phyloP scores from a whole-genome alignment of 495 filamentous ascomycete species.

The Aspergillus asperescens region DNA sequence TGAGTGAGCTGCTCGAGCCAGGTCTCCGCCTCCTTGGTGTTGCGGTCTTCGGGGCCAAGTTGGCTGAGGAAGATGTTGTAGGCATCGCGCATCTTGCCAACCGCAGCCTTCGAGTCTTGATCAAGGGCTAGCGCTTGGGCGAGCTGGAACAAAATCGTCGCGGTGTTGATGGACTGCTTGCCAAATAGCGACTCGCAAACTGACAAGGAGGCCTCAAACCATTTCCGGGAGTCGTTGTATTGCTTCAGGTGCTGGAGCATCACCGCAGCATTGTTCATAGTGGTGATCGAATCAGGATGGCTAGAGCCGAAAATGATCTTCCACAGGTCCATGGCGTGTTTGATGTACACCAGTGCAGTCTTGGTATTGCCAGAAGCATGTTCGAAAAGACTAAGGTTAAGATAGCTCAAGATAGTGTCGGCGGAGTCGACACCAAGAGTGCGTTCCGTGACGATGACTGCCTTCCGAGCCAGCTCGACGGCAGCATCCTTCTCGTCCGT shows the following conservation, averaged over 20 bases:
- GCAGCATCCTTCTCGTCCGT: constrained; percentile 93
- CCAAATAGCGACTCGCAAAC: constrained; percentile 87
- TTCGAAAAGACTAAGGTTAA: constrained; percentile 93
- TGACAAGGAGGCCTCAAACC: constrained; percentile 89
- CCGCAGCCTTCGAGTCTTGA: constrained; percentile 82
- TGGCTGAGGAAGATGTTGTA: constrained; percentile 88
- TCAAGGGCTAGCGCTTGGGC: constrained; percentile 92
- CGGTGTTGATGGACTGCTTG: constrained; percentile 80
- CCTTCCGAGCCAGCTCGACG: constrained; percentile 91
- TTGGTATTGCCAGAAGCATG: constrained; percentile 86
- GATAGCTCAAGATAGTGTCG: constrained; percentile 89
- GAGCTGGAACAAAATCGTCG: constrained; percentile 95
- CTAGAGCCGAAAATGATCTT: constrained; percentile 91
- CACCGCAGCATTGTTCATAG: constrained; percentile 96
- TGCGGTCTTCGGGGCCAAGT: constrained; percentile 81
- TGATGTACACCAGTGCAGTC: constrained; percentile 75
- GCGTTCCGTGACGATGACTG: constrained; percentile 90
- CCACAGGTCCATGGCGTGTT: constrained; percentile 92
- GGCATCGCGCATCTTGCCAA: constrained; percentile 87
- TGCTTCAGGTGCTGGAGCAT: constrained; percentile 94
- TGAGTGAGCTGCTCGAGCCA: constrained; percentile 97
- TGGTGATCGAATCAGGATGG: constrained; percentile 97
- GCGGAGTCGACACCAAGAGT: constrained; percentile 90
- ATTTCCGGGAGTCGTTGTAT: constrained; percentile 85
- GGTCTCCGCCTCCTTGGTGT: constrained; percentile 88